Conservation (phyloP, 2,329 filamentous ascomycete species). For the Colletotrichum magnum region DNA sequence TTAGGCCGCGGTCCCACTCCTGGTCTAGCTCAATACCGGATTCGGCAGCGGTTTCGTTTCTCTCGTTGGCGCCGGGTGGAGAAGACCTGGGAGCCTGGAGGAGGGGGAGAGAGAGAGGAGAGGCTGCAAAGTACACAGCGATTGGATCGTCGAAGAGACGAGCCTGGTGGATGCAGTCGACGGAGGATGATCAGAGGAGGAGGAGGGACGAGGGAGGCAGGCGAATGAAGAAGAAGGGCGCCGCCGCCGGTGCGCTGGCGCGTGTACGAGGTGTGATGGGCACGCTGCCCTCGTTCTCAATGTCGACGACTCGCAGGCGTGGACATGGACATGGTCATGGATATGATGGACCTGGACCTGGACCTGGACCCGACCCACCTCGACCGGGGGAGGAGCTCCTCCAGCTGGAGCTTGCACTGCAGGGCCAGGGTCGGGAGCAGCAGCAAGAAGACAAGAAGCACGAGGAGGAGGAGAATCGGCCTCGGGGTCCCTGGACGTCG, state of each 20-base stretch:
- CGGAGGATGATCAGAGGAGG: conserved; percentile 1
- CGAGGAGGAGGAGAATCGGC: conserved; percentile 18
- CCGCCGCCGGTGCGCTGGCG: neutral
- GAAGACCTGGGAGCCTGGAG: neutral
- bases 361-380: too few species aligned
- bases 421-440: conserved; percentile 3
- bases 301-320: conserved; percentile 20
- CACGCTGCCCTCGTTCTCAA: conserved; percentile 26
- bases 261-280: conserved; percentile 3
- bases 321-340: neutral
- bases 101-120: neutral
- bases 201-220: neutral
- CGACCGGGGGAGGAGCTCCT: conserved; percentile 25
- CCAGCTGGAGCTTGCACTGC: conserved; percentile 1
- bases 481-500: conserved; percentile 28
- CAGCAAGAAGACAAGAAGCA: neutral
- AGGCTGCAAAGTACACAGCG: conserved; percentile 18
- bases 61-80: conserved; percentile 30
- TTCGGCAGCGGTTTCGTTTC: conserved; percentile 16
- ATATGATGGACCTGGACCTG: too few species aligned
- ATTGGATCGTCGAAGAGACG: conserved; percentile 10
- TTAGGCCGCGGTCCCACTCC: too few species aligned
- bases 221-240: neutral
- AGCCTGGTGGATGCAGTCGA: conserved; percentile 23
- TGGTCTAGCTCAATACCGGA: conserved; percentile 33